Base-by-base conservation (phyloP, 2,329 filamentous ascomycete species). In the Ceratocystis harringtonii region DNA sequence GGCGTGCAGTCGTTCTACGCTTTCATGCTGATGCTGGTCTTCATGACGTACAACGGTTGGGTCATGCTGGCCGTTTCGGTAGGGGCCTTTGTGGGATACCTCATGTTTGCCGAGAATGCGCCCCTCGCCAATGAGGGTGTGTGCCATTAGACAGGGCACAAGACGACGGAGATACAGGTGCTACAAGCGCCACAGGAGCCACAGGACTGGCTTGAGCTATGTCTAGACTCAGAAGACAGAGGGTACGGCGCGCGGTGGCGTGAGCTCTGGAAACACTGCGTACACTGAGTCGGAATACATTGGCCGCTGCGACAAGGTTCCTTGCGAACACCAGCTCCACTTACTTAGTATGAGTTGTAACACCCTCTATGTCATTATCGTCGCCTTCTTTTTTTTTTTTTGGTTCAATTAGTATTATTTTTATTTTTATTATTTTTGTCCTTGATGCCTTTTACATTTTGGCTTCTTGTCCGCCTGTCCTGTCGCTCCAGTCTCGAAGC, bases 41-140 rank as follows among this genome's bases (percentile, higher is more conserved):
- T 99, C 77, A 99, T 99, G 94, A 99, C 94, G n/a, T 99, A 99
- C 78, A 99, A 99, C 72, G 94, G 94, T 66, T 95, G 89, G 86
- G 86, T 99, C 70, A 99, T 99, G 94, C 76, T 95, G 70, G 84
- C 92, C 2, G 92, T 97, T 17, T 88, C 88, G 0, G 78, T 95
- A 8, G 94, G 94, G 17, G 92, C 92, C 0, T 95, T 95, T 70
- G 75, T 95, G 57, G 94, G 94, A 55, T 96, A 95, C 73, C 73
- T 96, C 68, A 71, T 87, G 57, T 99, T 96, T 77, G 88, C 89
- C 17, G 82, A 84, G 65, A 79, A 80, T 64, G 84, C 85, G 0
- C 81, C 84, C 64, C 83, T 87, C 6, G 86, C 86, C 32, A 96
- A 95, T 80, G 87, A 90, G 68, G 91, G 90, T 69, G 92, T 92